Evolutionary conservation across 768 basidiomycete species (phyloP), one percentile per base, ranked within the genome.

Genomic region (Russula abietina): DNA sequence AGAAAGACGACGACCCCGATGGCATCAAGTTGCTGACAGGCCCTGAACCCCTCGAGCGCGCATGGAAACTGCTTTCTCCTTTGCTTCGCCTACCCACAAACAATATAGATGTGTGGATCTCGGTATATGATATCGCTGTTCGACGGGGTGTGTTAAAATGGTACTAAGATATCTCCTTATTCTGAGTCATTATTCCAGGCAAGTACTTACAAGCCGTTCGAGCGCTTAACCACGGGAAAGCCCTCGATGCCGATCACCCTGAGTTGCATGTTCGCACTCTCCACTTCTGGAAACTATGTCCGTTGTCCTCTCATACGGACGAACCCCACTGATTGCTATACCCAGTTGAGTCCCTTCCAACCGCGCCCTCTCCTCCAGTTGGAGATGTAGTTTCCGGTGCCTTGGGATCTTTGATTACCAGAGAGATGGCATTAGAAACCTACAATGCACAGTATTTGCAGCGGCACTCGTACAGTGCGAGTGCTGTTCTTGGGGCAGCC

Each of bases 1-100:
- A 75, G 12, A 89, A 85, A 71, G 93, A 95, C 68, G 89, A 92
- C 3, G 94, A 96, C 70, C 90, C 91, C 0, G 85, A 89, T 22
- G 96, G 95, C 26, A 69, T 81, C 50, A 88, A 90, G 69, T 76
- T 93, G 5, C 74, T 93, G 36, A 73, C 77, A 30, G 77, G 79
- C 19, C 66, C 82, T 1, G 86, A 89, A 59, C 83, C 85, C 3
- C 78, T 98, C 5, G 91, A 90, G 50, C 81, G 82, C 17, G 93
- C 94, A 0, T 79, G 81, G 54, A 90, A 88, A 69, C 71, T 91
- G 22, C 76, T 96, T 28, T 75, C 74, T 26, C 89, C 88, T 3
- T 72, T 98, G 3, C 76, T 79, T 10, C 78, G 76, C 7, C 75
- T 85, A 19, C 81, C 79, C 0, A 72, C 75, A 14, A 71, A 78